Percentiles rank a stretch among this genome's conserved stretches.
phyloP scores from a whole-genome alignment of 805 yeast species.

The Tetrapisispora phaffii region DNA sequence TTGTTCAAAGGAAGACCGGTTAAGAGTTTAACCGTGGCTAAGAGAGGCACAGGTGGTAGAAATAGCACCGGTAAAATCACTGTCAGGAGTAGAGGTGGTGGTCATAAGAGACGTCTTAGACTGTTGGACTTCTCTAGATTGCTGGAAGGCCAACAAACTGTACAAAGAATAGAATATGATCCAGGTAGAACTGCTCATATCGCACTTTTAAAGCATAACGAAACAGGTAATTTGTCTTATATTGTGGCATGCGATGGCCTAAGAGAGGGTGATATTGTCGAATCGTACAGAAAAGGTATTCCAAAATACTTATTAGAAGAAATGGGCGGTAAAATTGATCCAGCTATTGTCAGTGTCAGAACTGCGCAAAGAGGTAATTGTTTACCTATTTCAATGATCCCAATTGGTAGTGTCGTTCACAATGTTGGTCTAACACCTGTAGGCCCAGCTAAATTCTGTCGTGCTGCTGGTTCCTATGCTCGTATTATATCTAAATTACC shows the following conservation, averaged over 20 bases:
- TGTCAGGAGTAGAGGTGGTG: constrained; percentile 94
- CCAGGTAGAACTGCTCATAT: constrained; percentile 91
- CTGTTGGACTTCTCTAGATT: constrained; percentile 66
- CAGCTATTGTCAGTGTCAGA: constrained; percentile 77
- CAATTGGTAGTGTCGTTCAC: constrained; percentile 87
- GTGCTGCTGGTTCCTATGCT: constrained; percentile 92
- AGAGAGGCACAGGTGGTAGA: constrained; percentile 75
- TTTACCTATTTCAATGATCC: constrained; percentile 83
- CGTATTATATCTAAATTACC: constrained; percentile 73
- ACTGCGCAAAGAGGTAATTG: constrained; percentile 92
- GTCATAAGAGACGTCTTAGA: constrained; percentile 82
- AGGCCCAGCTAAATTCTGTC: constrained; percentile 81
- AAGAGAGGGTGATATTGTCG: constrained; percentile 85
- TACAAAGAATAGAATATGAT: constrained; percentile 85
- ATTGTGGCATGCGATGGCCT: constrained; percentile 87
- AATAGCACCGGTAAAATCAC: constrained; percentile 82
- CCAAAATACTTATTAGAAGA: constrained; percentile 63
- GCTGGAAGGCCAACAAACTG: constrained; percentile 63
- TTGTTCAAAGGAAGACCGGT: constrained; percentile 80
- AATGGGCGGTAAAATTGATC: constrained; percentile 89
- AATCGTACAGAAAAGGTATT: constrained; percentile 80
- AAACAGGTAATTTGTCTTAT: constrained; percentile 57
- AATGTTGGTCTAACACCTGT: constrained; percentile 68
- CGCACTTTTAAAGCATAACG: constrained; percentile 65
- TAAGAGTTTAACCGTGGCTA: constrained; percentile 61